Evolutionary conservation across 306 rosid genomes (phyloP).

Genomic region (Rosa lucieae): DNA sequence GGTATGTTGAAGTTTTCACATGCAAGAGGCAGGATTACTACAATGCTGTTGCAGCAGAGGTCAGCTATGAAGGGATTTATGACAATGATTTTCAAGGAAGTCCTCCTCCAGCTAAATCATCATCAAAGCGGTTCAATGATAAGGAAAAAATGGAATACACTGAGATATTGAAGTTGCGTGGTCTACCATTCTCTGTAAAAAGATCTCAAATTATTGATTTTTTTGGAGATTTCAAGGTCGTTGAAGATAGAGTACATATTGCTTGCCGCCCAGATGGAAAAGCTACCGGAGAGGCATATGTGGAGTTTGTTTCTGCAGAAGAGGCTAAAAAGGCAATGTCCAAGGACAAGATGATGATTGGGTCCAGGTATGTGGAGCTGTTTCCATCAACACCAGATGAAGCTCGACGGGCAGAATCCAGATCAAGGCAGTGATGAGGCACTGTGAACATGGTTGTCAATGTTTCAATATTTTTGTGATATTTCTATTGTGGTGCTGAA

Average conservation of each 20-base stretch:
- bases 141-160: conserved; percentile 95
- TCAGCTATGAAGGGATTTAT: conserved; percentile 79
- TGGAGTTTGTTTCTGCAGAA: conserved; percentile 79
- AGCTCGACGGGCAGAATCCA: conserved; percentile 93
- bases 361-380: conserved; percentile 97
- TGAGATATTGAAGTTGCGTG: conserved; percentile 96
- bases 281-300: conserved; percentile 97
- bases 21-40: conserved; percentile 97
- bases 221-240: conserved; percentile 66
- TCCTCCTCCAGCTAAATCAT: conserved; percentile 82
- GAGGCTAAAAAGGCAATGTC: conserved; percentile 94
- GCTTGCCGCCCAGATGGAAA: conserved; percentile 97
- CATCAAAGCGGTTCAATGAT: conserved; percentile 76
- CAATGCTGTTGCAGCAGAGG: conserved; percentile 85
- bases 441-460: conserved; percentile 9
- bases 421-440: conserved; percentile 78
- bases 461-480: background rate
- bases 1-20: conserved; percentile 93
- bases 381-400: conserved; percentile 97
- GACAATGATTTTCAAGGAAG: conserved; percentile 88
- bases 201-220: conserved; percentile 75
- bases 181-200: conserved; percentile 74
- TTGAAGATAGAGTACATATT: conserved; percentile 80
- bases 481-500: conserved; percentile 14
- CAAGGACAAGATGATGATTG: conserved; percentile 97